These are phyloP conservation scores for Dacryopinax spathularia DNA, from an alignment of 768 basidiomycete species.

Conservation along the genomic window DNA sequence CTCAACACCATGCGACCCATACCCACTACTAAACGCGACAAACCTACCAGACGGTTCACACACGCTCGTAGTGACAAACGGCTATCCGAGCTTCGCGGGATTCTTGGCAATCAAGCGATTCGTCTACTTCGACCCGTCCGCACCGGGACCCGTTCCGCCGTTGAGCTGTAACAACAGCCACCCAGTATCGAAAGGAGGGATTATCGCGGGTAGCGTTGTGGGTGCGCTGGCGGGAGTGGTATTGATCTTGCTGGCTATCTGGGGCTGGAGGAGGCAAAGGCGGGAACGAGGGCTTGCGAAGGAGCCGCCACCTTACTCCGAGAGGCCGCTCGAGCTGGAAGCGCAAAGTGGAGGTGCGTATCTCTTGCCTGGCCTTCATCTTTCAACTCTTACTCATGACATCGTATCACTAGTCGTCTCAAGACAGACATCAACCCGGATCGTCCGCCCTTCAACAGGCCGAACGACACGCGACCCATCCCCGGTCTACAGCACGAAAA, in stretches of 20 bases:
- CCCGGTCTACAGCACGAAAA: neutral
- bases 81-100: neutral
- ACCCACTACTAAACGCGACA: neutral
- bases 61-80: neutral
- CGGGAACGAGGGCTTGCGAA: neutral
- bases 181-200: neutral
- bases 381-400: neutral
- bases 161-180: neutral
- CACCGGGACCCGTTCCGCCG: neutral
- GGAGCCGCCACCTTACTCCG: neutral
- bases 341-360: neutral
- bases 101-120: neutral
- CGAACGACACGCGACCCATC: neutral
- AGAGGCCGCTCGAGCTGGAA: neutral
- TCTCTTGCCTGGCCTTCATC: too few relatives aligned
- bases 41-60: neutral
- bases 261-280: neutral
- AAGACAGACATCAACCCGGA: neutral
- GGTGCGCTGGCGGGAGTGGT: neutral
- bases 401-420: neutral
- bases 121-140: neutral
- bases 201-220: neutral
- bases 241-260: neutral
- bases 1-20: neutral
- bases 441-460: neutral